Evolutionary conservation across 108 stramenopile genomes (phyloP), one percentile per base, ranked within the genome.

Genomic region (Nannochloropsis salina): DNA sequence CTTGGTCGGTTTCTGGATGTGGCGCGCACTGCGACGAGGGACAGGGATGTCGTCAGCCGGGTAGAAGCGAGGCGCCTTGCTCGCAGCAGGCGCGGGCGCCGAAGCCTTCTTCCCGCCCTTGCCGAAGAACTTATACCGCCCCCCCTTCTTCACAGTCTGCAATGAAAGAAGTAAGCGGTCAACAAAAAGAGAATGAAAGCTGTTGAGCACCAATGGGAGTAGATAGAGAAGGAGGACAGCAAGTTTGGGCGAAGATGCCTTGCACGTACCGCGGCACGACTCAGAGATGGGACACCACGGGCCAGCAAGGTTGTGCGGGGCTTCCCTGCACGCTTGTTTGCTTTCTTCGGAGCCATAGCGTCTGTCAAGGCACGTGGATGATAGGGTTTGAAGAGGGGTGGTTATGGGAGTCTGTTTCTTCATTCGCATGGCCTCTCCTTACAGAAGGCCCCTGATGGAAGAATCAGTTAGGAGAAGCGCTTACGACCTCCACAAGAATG

Each of bases 41-140:
- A 90, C 86, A 83, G 93, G 90, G 80, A 95, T 92, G 86, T 98
- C 97, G 86, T 99, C 98, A 20, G 98, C 99, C 41, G 97, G 95
- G 94, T 98, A 98, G 41, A 83, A 41, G 11, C 21, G 80, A 11
- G 80, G 80, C 22, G 80, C 61, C 61, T 74, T 74, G 61, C 61
- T 2, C 61, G 61, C n/a, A n/a, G 61, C 61, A n/a, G 61, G 61
- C 6, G 61, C 61, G 20, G 61, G 20, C 20, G 61, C 8, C 61
- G n/a, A 1, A n/a, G 61, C 61, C 61, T 74, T 74, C 61, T 74
- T 74, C 6, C 61, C 61, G 61, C 61, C 61, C 61, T 74, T 74
- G 61, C 61, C 61, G 61, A 74, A 74, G 61, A 74, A 74, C 61
- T 3, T 74, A 74, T 74, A 74, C 61, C 61, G 61, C 20, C 61